phyloP scores from a whole-genome alignment of 2,329 filamentous ascomycete species.

The Shiraia sp. region DNA sequence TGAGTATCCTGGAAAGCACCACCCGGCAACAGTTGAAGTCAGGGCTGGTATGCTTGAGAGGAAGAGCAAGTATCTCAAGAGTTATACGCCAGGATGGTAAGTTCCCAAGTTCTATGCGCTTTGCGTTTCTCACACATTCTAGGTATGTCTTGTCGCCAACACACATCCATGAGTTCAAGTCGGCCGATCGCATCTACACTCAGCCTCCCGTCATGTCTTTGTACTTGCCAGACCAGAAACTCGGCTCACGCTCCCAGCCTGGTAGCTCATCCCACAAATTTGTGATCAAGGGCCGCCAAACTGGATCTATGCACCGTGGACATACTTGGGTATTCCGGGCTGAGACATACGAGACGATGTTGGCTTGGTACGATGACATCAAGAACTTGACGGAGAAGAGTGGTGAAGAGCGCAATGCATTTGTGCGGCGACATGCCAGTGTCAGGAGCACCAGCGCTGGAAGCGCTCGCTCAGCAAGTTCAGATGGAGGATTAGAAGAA shows the following conservation, averaged over 20 bases:
- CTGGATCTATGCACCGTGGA: slow-evolving; percentile 84
- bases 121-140: slow-evolving; percentile 9
- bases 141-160: slow-evolving; percentile 97
- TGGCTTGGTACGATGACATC: slow-evolving; percentile 95
- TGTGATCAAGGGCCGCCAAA: slow-evolving; percentile 94
- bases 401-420: slow-evolving; percentile 84
- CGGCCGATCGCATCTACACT: slow-evolving; percentile 80
- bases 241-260: slow-evolving; percentile 85
- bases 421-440: slow-evolving; percentile 79
- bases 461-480: slow-evolving; percentile 57
- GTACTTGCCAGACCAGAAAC: slow-evolving; percentile 90
- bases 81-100: slow-evolving; percentile 92
- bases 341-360: slow-evolving; percentile 86
- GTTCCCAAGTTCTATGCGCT: slow-evolving; percentile 33
- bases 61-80: slow-evolving; percentile 98
- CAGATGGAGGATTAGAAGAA: slow-evolving; percentile 41
- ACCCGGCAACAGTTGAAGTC: slow-evolving; percentile 81
- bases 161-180: slow-evolving; percentile 98
- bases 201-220: slow-evolving; percentile 95
- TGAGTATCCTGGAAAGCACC: slow-evolving; percentile 86
- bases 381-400: slow-evolving; percentile 86
- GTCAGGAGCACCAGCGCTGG: slow-evolving; percentile 74
- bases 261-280: slow-evolving; percentile 94
- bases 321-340: slow-evolving; percentile 71
- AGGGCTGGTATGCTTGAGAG: slow-evolving; percentile 89